Evolutionary conservation across 208 protist genomes (phyloP).

Genomic region (Leishmania braziliensis): DNA sequence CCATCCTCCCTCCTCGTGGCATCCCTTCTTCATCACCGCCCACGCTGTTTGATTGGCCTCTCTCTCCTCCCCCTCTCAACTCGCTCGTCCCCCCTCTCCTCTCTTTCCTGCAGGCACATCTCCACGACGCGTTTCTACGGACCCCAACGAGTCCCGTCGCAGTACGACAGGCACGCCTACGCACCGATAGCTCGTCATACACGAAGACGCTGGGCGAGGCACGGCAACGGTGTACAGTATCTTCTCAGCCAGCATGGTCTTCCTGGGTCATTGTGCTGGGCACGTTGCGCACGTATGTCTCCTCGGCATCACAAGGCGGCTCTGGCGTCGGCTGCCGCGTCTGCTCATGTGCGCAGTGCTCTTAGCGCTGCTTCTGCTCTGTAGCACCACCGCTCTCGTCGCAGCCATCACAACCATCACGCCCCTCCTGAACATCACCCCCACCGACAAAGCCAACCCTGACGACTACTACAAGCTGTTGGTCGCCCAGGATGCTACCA

Average conservation of each 20-base stretch:
- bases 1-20: neutral
- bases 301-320: neutral
- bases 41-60: neutral
- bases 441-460: slow-evolving; percentile 3
- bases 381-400: neutral
- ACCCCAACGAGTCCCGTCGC: neutral
- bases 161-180: neutral
- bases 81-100: neutral
- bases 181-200: neutral
- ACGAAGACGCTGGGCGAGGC: neutral
- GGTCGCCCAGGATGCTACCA: slow-evolving; percentile 12
- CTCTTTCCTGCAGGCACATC: neutral
- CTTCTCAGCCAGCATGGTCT: neutral
- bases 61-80: neutral
- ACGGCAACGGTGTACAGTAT: neutral
- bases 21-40: neutral
- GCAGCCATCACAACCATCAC: neutral
- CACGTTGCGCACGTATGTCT: neutral
- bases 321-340: neutral
- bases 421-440: neutral
- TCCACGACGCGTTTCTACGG: neutral
- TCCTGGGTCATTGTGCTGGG: neutral
- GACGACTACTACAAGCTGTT: slow-evolving; percentile 8
- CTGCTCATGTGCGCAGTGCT: neutral
- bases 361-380: neutral